These are phyloP conservation scores for Fusarium marasasianum DNA, from an alignment of 2,329 filamentous ascomycete species.

Conservation along the genomic window DNA sequence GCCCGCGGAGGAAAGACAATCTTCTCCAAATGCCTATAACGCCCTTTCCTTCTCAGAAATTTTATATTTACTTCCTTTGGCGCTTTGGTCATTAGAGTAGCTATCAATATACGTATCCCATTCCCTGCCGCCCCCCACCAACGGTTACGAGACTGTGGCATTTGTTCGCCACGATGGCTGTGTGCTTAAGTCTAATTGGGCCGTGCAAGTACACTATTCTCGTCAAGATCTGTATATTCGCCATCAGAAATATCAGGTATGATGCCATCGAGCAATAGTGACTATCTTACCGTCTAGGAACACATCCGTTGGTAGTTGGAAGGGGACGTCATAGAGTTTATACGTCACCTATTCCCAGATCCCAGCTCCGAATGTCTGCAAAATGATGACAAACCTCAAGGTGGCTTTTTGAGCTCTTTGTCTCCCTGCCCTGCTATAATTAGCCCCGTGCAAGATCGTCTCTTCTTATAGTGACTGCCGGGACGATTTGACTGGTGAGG, in stretches of 20 bases:
- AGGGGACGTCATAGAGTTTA: not conserved
- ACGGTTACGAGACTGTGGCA: no score
- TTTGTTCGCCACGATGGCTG: not conserved
- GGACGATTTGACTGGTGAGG: accelerated
- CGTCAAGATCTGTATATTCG: no score
- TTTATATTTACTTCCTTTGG: not conserved
- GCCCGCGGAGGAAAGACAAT: not conserved
- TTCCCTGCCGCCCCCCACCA: no score
- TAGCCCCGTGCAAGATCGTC: accelerated
- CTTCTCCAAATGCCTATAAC: no score
- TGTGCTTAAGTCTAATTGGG: accelerated
- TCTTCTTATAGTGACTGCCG: accelerated
- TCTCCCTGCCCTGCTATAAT: not conserved
- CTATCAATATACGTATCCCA: accelerated
- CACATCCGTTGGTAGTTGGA: no score
- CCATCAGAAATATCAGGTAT: no score
- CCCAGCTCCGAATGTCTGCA: not conserved
- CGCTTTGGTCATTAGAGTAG: not conserved
- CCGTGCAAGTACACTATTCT: no score
- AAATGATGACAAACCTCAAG: not conserved
- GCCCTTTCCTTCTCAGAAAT: no score
- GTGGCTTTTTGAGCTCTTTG: no score
- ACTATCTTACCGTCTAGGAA: no score
- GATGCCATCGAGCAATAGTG: not conserved
- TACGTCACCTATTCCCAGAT: not conserved